phyloP scores from a whole-genome alignment of 2,329 filamentous ascomycete species.

The Parascedosporium putredinis region DNA sequence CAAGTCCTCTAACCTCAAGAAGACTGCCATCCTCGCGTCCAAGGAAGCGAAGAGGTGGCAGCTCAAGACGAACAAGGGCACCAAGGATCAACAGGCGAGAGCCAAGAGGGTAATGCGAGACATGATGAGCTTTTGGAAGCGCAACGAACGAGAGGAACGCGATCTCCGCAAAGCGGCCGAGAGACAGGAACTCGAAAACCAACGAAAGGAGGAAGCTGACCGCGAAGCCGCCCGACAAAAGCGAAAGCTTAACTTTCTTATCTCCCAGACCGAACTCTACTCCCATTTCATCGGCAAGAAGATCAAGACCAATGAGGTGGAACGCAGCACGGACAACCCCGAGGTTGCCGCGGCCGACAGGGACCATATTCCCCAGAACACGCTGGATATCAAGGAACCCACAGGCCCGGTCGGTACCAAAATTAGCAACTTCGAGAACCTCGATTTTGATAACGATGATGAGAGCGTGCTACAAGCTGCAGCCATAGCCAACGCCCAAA shows the following conservation, averaged over 20 bases:
- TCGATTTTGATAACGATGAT: slow-evolving; percentile 93
- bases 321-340: slow-evolving; percentile 76
- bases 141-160: slow-evolving; percentile 93
- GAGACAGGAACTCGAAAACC: slow-evolving; percentile 90
- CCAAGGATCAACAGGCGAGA: slow-evolving; percentile 91
- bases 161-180: slow-evolving; percentile 90
- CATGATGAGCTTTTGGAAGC: slow-evolving; percentile 99
- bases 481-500: slow-evolving; percentile 91
- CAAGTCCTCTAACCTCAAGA: slow-evolving; percentile 91
- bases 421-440: slow-evolving; percentile 86
- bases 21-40: slow-evolving; percentile 90
- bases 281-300: slow-evolving; percentile 99
- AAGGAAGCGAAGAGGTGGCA: slow-evolving; percentile 98
- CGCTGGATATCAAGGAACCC: slow-evolving; percentile 40
- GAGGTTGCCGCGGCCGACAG: slow-evolving; percentile 52
- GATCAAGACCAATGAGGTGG: slow-evolving; percentile 93
- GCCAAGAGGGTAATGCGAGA: slow-evolving; percentile 98
- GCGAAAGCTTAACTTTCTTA: slow-evolving; percentile 98
- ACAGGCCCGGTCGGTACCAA: slow-evolving; percentile 50
- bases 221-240: slow-evolving; percentile 96
- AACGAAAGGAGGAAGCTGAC: slow-evolving; percentile 92
- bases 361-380: slow-evolving; percentile 27
- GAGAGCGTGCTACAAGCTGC: slow-evolving; percentile 71
- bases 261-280: slow-evolving; percentile 96
- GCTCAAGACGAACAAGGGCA: slow-evolving; percentile 93